Conservation (phyloP, 1,284 basidiomycete genomes). For the Irpex rosettiformis region DNA sequence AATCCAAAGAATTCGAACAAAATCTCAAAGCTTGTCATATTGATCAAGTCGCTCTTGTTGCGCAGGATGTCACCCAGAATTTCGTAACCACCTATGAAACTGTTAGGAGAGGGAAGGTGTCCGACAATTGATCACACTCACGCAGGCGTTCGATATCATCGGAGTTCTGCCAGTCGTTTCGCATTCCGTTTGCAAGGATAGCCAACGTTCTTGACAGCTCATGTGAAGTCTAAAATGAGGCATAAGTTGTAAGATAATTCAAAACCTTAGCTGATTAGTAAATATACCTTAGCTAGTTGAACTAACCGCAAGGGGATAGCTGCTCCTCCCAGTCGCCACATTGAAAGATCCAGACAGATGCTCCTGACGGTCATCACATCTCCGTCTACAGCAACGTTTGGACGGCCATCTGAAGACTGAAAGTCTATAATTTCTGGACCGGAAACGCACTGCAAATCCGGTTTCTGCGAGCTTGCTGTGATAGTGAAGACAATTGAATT, state of each 20-base stretch:
- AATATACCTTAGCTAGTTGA: conserved; percentile 67
- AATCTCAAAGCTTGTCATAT: conserved; percentile 71
- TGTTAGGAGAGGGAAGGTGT: background rate
- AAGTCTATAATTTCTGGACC: conserved; percentile 15
- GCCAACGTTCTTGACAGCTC: conserved; percentile 72
- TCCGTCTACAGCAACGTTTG: conserved; percentile 41
- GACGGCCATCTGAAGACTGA: background rate
- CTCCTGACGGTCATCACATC: conserved; percentile 62
- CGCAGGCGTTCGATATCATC: conserved; percentile 88
- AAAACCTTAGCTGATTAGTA: background rate
- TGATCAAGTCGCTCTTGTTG: conserved; percentile 73
- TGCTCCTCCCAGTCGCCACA: conserved; percentile 85
- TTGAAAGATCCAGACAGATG: conserved; percentile 66
- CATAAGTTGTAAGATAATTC: background rate
- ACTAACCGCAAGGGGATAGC: conserved; percentile 75
- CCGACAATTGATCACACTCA: conserved; percentile 34
- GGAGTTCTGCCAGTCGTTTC: conserved; percentile 87
- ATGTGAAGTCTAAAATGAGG: conserved; percentile 51
- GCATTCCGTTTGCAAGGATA: conserved; percentile 74
- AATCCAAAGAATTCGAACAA: conserved; percentile 84
- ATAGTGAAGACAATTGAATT: conserved; percentile 50
- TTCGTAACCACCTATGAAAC: conserved; percentile 78
- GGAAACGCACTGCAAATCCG: conserved; percentile 7
- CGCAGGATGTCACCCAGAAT: conserved; percentile 76
- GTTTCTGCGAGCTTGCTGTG: conserved; percentile 28